phyloP scores from a whole-genome alignment of 768 basidiomycete genomes.

The Termitomyces sp. region DNA sequence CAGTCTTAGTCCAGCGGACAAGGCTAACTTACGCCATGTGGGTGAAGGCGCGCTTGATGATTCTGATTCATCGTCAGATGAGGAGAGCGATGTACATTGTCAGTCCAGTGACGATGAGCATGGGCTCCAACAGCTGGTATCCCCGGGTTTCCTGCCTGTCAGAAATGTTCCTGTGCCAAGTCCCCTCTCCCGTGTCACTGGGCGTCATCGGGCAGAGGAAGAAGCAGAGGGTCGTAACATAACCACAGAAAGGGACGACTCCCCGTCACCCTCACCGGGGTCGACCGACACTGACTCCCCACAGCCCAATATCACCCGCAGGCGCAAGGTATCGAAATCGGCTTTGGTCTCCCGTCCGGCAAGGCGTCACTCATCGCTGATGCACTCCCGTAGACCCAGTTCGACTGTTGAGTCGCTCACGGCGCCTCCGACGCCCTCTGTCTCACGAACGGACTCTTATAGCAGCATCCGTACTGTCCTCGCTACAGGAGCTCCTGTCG shows the following conservation, averaged over 20 bases:
- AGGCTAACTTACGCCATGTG: constrained; percentile 50
- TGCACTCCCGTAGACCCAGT: constrained; percentile 51
- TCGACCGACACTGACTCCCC: constrained; percentile 62
- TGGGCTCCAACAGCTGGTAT: constrained; percentile 22
- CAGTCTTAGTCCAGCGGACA: constrained; percentile 34
- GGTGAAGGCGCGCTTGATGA: constrained; percentile 79
- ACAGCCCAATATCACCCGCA: constrained; percentile 17
- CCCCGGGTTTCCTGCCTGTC: constrained; percentile 27
- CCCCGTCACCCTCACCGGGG: constrained; percentile 57
- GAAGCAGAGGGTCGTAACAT: constrained; percentile 29
- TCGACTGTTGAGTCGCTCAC: constrained; percentile 63
- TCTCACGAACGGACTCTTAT: constrained; percentile 47
- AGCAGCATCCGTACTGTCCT: constrained; percentile 73
- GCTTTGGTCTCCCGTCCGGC: constrained; percentile 22
- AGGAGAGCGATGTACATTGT: constrained; percentile 20
- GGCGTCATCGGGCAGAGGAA: constrained; percentile 47
- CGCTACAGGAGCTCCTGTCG: constrained; percentile 41
- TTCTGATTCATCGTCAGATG: constrained; percentile 59
- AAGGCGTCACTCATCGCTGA: constrained; percentile 23
- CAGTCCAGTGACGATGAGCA: constrained; percentile 33
- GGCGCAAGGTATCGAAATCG: constrained; percentile 26
- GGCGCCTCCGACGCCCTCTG: constrained; percentile 27
- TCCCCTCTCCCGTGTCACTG: constrained; percentile 57
- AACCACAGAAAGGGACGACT: constrained; percentile 43
- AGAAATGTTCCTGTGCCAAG: constrained; percentile 46